phyloP scores from a whole-genome alignment of 2,329 filamentous ascomycete genomes.

The Aspergillus versicolor region DNA sequence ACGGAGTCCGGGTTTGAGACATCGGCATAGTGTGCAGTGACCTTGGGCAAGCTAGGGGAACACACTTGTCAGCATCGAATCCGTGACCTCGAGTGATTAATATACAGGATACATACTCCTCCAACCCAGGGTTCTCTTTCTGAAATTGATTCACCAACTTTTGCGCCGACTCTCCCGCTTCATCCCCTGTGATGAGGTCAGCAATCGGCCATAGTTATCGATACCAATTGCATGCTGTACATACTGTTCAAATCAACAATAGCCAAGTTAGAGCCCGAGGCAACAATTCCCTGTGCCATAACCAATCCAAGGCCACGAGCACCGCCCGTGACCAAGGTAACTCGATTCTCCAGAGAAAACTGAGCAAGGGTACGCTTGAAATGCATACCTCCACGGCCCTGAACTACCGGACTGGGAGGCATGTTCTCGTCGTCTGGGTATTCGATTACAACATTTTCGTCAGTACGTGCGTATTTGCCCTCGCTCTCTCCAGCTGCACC shows the following conservation, averaged over 20 bases:
- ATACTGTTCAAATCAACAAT: conserved; percentile 91
- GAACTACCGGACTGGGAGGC: conserved; percentile 68
- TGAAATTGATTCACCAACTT: conserved; percentile 73
- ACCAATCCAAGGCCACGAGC: conserved; percentile 85
- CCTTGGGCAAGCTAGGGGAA: conserved; percentile 64
- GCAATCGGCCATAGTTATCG: background rate
- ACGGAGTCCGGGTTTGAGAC: conserved; percentile 80
- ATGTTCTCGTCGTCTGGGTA: conserved; percentile 74
- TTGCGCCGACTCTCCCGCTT: conserved; percentile 74
- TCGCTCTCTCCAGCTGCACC: conserved; percentile 46
- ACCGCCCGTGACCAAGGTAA: conserved; percentile 85
- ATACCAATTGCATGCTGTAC: conserved; percentile 30
- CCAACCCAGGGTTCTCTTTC: conserved; percentile 73
- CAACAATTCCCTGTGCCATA: conserved; percentile 88
- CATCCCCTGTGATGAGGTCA: conserved; percentile 61
- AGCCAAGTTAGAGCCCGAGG: conserved; percentile 83
- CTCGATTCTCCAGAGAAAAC: conserved; percentile 82
- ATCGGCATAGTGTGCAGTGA: conserved; percentile 88
- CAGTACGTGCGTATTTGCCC: conserved; percentile 75
- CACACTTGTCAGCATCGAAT: background rate
- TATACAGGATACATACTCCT: conserved; percentile 51
- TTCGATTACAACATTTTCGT: conserved; percentile 73
- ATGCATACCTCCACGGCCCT: conserved; percentile 75
- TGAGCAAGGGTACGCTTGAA: conserved; percentile 80
- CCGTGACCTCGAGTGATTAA: background rate